These are phyloP conservation scores for Obelidium mucronatum DNA, from an alignment of 192 early-diverging fungal species.

Conservation along the genomic window DNA sequence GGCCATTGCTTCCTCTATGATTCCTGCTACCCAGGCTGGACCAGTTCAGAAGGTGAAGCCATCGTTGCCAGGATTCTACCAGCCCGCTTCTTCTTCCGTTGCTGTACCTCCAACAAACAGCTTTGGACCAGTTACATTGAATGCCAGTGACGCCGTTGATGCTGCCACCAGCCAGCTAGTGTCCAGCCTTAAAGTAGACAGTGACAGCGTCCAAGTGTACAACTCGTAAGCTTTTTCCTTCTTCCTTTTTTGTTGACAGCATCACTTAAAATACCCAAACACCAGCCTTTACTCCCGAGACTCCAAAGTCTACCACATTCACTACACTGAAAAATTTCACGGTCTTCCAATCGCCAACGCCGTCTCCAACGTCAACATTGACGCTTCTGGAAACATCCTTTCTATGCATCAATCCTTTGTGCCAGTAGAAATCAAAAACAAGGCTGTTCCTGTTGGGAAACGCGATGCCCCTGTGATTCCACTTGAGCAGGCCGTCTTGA, in stretches of 20 bases:
- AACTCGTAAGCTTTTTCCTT: background rate
- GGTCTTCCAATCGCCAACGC: slow-evolving; percentile 31
- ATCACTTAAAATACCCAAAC: no score
- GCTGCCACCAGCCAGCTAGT: background rate
- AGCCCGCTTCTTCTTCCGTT: background rate
- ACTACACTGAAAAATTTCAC: slow-evolving; percentile 3
- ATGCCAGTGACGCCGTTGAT: background rate
- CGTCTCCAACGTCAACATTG: slow-evolving; percentile 22
- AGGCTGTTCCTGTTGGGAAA: background rate
- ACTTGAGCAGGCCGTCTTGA: background rate
- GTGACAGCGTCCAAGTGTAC: background rate
- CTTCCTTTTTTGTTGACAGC: background rate
- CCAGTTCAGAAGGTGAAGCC: background rate
- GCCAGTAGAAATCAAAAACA: background rate
- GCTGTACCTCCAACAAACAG: background rate
- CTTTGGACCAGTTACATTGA: background rate
- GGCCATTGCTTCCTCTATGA: background rate
- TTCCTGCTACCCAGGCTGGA: background rate
- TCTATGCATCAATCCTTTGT: background rate
- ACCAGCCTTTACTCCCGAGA: background rate
- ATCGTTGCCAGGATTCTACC: background rate
- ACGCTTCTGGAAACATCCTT: background rate
- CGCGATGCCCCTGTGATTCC: background rate
- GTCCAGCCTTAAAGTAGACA: background rate
- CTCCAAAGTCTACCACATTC: background rate